phyloP scores from a whole-genome alignment of 2,329 filamentous ascomycete species.

The Ascochyta rabiei region DNA sequence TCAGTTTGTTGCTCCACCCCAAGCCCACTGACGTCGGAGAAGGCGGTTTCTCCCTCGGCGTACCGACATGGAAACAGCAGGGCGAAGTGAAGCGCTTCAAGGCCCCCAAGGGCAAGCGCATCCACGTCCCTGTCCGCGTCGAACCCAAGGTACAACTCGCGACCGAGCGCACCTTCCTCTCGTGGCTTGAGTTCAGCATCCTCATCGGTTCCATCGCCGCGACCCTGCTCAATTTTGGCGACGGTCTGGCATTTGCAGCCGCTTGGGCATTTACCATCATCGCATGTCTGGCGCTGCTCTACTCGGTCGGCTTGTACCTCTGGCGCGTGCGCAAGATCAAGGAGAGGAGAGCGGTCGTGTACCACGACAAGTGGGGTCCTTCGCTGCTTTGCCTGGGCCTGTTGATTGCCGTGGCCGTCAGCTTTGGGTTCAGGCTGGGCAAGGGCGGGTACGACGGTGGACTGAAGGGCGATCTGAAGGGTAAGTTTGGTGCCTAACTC shows the following conservation, averaged over 20 bases:
- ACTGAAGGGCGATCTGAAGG: conserved; percentile 43
- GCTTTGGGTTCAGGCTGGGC: conserved; percentile 79
- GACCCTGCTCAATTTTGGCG: conserved; percentile 50
- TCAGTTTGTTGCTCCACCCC: conserved; percentile 47
- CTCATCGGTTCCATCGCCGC: conserved; percentile 70
- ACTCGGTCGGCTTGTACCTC: conserved; percentile 82
- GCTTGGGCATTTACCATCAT: conserved; percentile 82
- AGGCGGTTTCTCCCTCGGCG: conserved; percentile 50
- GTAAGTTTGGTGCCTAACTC: conserved; percentile 4
- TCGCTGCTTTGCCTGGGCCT: conserved; percentile 75
- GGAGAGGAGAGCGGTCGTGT: conserved; percentile 81
- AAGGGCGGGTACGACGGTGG: conserved; percentile 56
- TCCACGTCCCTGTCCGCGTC: conserved; percentile 93
- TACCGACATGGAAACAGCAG: conserved; percentile 49
- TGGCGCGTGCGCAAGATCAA: conserved; percentile 88
- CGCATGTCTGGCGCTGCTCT: conserved; percentile 77
- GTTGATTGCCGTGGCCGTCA: conserved; percentile 74
- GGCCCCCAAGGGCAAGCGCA: conserved; percentile 79
- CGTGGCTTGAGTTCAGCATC: conserved; percentile 97
- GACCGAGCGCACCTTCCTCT: conserved; percentile 92
- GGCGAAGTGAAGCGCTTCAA: conserved; percentile 61
- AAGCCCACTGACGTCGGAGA: conserved; percentile 53
- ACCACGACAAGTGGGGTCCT: conserved; percentile 89
- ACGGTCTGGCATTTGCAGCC: conserved; percentile 42
- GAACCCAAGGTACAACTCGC: conserved; percentile 99